These are phyloP conservation scores for Azolla pinnata DNA, from an alignment of 75 land plant species.

Conservation along the genomic window DNA sequence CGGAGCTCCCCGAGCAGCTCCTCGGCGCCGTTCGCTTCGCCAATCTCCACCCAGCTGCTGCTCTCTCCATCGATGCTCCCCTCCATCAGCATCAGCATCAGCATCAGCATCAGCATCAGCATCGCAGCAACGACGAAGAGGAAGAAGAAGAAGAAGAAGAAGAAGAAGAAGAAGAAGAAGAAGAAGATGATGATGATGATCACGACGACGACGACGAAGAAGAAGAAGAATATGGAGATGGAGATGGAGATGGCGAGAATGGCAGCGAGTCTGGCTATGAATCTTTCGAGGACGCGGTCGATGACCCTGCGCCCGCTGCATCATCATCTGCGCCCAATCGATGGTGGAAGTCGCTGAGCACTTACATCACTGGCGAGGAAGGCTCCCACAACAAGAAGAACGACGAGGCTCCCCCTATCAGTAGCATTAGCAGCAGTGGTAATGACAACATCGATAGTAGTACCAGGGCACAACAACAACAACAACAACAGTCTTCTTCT, in stretches of 20 bases:
- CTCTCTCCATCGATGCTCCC: slow-evolving; percentile 21
- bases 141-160: neutral
- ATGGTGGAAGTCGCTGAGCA: slow-evolving; percentile 9
- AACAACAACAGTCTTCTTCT: no score
- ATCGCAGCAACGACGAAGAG: no score
- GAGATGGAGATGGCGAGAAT: neutral
- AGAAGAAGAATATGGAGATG: neutral
- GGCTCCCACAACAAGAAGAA: no score
- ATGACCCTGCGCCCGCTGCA: neutral
- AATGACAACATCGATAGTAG: no score
- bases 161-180: neutral
- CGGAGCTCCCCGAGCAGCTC: slow-evolving; percentile 86
- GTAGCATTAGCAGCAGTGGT: no score
- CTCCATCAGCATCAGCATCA: no score
- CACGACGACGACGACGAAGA: no score
- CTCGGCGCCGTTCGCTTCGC: slow-evolving; percentile 84
- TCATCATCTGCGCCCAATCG: neutral
- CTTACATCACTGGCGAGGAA: slow-evolving; percentile 7
- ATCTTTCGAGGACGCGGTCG: neutral
- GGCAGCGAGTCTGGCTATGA: neutral
- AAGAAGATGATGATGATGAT: neutral
- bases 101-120: no score
- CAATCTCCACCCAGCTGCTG: slow-evolving; percentile 72
- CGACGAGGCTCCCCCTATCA: no score
- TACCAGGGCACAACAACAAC: no score